Evolutionary conservation across 2,329 filamentous ascomycete genomes (phyloP).

Genomic region (Colletotrichum abscissum): DNA sequence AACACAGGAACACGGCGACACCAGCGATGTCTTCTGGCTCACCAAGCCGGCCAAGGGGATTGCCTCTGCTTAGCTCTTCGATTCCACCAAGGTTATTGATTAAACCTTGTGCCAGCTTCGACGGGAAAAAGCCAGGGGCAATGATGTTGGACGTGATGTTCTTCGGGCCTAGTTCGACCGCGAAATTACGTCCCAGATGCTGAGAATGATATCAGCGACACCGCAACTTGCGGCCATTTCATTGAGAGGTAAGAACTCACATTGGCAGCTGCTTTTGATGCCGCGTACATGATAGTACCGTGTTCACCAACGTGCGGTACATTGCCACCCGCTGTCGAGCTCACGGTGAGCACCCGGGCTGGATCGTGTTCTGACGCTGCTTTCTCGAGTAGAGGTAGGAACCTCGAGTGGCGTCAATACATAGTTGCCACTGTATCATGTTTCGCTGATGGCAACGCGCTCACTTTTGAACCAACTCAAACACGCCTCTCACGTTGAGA

Average conservation of each 20-base stretch:
- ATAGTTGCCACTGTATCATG: accelerated
- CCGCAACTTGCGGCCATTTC: too few species aligned
- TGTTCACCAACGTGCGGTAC: constrained; percentile 69
- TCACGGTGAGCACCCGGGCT: constrained; percentile 73
- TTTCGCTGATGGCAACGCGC: background rate
- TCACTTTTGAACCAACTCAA: constrained; percentile 72
- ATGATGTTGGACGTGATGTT: constrained; percentile 75
- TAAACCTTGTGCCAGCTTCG: constrained; percentile 74
- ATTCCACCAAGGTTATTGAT: constrained; percentile 71
- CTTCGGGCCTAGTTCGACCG: constrained; percentile 74
- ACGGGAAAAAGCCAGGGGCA: constrained; percentile 76
- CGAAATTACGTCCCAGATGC: constrained; percentile 71
- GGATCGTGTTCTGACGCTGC: constrained; percentile 55
- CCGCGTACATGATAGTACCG: constrained; percentile 74
- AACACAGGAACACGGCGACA: constrained; percentile 67
- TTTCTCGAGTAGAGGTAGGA: constrained; percentile 57
- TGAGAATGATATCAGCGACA: constrained; percentile 44
- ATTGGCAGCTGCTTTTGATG: constrained; percentile 73
- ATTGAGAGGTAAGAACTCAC: constrained; percentile 38
- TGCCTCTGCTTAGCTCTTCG: constrained; percentile 59
- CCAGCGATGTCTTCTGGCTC: constrained; percentile 70
- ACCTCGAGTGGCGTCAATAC: constrained; percentile 33
- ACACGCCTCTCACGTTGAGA: constrained; percentile 77
- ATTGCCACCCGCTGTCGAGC: constrained; percentile 73
- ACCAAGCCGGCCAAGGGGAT: constrained; percentile 66